Percentiles rank a stretch among this genome's conserved stretches.
phyloP scores from a whole-genome alignment of 108 stramenopile genomes.

The Bacterosira constricta region DNA sequence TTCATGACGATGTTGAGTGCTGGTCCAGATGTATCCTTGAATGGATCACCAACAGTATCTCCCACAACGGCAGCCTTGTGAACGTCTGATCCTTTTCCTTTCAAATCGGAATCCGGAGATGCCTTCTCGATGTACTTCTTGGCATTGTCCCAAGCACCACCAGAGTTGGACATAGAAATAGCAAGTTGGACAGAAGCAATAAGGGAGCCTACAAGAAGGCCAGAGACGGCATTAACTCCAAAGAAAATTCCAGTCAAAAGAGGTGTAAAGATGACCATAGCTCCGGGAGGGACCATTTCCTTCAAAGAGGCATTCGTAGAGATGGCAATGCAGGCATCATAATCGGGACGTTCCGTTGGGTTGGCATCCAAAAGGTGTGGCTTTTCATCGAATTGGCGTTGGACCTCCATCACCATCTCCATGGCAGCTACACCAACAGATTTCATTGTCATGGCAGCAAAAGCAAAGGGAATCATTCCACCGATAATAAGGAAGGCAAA shows the following conservation, averaged over 20 bases:
- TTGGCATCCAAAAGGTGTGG: conserved; percentile 91
- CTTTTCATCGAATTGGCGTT: conserved; percentile 96
- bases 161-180: conserved; percentile 98
- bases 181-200: conserved; percentile 95
- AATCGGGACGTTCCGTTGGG: conserved; percentile 90
- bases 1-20: conserved; percentile 99
- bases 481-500: conserved; percentile 97
- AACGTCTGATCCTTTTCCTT: conserved; percentile 92
- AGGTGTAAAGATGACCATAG: conserved; percentile 97
- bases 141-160: conserved; percentile 99
- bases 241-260: conserved; percentile 96
- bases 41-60: conserved; percentile 98
- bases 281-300: conserved; percentile 97
- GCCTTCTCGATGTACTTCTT: conserved; percentile 98
- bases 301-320: conserved; percentile 93
- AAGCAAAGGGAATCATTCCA: conserved; percentile 98
- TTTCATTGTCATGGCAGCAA: conserved; percentile 99
- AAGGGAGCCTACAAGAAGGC: conserved; percentile 92
- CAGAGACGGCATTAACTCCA: conserved; percentile 95
- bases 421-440: conserved; percentile 96
- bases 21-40: conserved; percentile 98
- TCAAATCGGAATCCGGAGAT: conserved; percentile 85
- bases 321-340: conserved; percentile 96
- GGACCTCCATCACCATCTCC: conserved; percentile 98
- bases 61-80: conserved; percentile 98